These are phyloP conservation scores for Oryza officinalis DNA, from an alignment of 176 grass and related monocot species.

Conservation along the genomic window DNA sequence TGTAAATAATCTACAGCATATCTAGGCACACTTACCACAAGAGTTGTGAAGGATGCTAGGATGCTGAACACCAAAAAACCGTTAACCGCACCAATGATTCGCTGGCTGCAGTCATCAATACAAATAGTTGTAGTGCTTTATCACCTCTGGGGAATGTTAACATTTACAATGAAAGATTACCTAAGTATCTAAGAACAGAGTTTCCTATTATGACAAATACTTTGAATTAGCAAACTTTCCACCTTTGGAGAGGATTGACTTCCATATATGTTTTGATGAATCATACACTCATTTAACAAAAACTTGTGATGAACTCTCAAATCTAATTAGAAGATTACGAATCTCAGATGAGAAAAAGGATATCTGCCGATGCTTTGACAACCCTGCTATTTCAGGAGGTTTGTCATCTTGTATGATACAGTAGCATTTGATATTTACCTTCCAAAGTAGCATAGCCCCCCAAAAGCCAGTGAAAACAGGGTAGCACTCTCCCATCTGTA, in stretches of 20 bases:
- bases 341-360: not conserved
- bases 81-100: slow-evolving; percentile 83
- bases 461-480: slow-evolving; percentile 87
- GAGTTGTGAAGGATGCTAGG: slow-evolving; percentile 75
- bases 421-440: slow-evolving; percentile 47
- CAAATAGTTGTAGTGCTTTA: slow-evolving; percentile 17
- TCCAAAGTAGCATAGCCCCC: slow-evolving; percentile 91
- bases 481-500: slow-evolving; percentile 88
- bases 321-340: slow-evolving; percentile 15
- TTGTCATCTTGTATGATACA: slow-evolving; percentile 16
- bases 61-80: slow-evolving; percentile 79
- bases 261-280: not conserved
- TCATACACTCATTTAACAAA: not conserved
- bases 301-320: not conserved
- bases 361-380: not conserved
- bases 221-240: not conserved
- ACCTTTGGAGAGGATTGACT: not conserved
- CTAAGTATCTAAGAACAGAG: not conserved
- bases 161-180: not conserved
- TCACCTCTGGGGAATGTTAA: not conserved
- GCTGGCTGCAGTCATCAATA: slow-evolving; percentile 59
- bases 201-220: not conserved
- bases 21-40: slow-evolving; percentile 68
- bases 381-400: not conserved
- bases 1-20: not conserved